Evolutionary conservation across 306 rosid species (phyloP), one percentile per base, ranked within the genome.

Genomic region (Cucumis cinereus): DNA sequence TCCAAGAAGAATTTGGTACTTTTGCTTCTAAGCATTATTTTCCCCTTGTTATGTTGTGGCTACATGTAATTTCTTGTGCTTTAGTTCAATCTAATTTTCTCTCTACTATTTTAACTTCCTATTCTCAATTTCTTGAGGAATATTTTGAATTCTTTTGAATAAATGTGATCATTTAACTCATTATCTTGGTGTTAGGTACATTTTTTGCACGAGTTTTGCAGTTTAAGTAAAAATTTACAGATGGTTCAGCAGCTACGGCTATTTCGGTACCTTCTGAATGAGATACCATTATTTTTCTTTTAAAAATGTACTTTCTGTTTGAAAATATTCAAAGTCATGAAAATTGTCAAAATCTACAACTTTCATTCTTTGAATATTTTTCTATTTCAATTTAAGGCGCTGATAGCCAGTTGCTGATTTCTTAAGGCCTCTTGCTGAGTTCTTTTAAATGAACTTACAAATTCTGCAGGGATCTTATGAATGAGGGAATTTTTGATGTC

Each of bases 211-310:
- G 97, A 91, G 83, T 93, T 93, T 83, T 93, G 98, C 85, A 86
- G 89, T 87, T 84, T 93, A 79, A 91, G 94, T 84, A 93, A 90
- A 87, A 93, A 96, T 80, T 89, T 93, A 82, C 98, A 88, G 85
- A 90, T 91, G 96, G 97, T 91, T 72, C 92, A 93, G 81, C 98
- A 93, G 85, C 88, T 90, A 70, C 92, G 96, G 78, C 88, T 93
- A 71, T 91, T 86, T 84, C 86, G 97, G 98, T 93, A 85, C 63
- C 71, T 64, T 84, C 75, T 19, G 73, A 61, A 49, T 71, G 75
- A 26, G 6, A 47, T 71, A 30, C 57, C 0, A 19, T 74, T 22
- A 52, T 53, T 59, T 62, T 26, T 17, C 28, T 76, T 71, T 75
- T 24, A 16, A 45, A 58, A 45, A 58, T 64, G 75, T 26, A 35